Conservation (phyloP, 768 basidiomycete genomes). For the Lactarius deliciosus region DNA sequence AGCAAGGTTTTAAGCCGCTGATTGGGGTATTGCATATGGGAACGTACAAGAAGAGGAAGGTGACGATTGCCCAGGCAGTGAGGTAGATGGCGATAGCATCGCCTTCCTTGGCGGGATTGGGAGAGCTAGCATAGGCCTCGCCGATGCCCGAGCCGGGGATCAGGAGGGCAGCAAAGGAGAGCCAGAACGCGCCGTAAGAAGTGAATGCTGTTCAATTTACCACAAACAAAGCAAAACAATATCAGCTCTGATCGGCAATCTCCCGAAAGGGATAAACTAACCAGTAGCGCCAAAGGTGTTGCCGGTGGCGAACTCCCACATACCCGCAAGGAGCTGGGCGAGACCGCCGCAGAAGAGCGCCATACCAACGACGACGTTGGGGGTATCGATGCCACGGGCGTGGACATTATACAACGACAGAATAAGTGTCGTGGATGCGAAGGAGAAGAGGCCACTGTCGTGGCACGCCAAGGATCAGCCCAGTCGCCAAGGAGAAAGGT, state of each 20-base stretch:
- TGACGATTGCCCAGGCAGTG: conserved; percentile 70
- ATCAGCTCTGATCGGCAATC: not conserved
- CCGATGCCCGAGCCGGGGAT: conserved; percentile 66
- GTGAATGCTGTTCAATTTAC: conserved; percentile 63
- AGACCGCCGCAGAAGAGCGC: conserved; percentile 83
- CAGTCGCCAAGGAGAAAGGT: conserved; percentile 56
- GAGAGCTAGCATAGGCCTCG: conserved; percentile 45
- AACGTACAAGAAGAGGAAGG: conserved; percentile 65
- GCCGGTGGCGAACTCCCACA: conserved; percentile 64
- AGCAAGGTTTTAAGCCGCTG: not conserved
- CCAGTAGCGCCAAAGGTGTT: conserved; percentile 74
- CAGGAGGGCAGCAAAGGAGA: conserved; percentile 74
- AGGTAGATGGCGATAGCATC: conserved; percentile 75
- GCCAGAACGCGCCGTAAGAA: conserved; percentile 87
- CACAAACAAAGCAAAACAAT: conserved; percentile 34
- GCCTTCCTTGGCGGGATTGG: conserved; percentile 38
- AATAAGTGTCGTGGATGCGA: conserved; percentile 82
- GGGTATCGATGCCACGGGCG: conserved; percentile 51
- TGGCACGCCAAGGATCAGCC: conserved; percentile 55
- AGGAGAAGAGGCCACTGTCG: conserved; percentile 75
- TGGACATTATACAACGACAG: conserved; percentile 71
- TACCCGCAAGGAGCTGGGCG: conserved; percentile 82
- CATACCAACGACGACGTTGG: conserved; percentile 85
- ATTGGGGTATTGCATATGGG: not conserved
- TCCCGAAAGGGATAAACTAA: conserved; percentile 38